Evolutionary conservation across 305 asterid genomes (phyloP).

Genomic region (Fraxinus paxiana): DNA sequence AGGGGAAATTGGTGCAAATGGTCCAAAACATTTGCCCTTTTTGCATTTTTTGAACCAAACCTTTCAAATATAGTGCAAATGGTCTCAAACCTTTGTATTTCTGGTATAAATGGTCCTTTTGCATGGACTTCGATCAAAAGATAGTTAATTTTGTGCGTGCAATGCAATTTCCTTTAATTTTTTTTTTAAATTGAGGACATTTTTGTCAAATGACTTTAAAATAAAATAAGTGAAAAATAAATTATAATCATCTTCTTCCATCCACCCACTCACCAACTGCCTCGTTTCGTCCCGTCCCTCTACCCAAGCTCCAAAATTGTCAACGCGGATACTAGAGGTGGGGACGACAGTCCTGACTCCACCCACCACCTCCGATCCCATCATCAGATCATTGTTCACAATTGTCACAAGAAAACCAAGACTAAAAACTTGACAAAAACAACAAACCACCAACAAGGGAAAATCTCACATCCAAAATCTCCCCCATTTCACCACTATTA

Average conservation of each 20-base stretch:
- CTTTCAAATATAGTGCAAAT: not conserved
- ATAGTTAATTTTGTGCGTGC: not conserved
- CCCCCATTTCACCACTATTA: not conserved
- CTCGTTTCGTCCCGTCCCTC: not conserved
- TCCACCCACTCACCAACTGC: not conserved
- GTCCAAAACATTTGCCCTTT: not conserved
- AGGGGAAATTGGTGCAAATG: not conserved
- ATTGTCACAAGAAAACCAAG: too few species aligned
- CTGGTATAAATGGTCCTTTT: not conserved
- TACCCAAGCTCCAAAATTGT: not conserved
- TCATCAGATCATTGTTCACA: not conserved
- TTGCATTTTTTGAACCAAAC: not conserved
- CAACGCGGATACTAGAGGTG: not conserved
- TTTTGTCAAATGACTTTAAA: not conserved
- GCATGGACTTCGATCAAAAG: not conserved
- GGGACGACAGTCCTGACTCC: not conserved
- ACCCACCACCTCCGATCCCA: not conserved
- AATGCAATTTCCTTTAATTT: not conserved
- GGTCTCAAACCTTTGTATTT: not conserved
- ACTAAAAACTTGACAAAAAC: not conserved
- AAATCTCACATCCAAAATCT: not conserved
- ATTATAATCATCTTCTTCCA: not conserved
- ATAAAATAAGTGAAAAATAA: too few species aligned
- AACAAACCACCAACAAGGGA: not conserved
- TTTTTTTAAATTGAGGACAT: not conserved